Percentiles rank a stretch among this genome's conserved stretches.
Evolutionary conservation across 306 rosid species (phyloP).

Genomic region (Pterocarpus santalinus): DNA sequence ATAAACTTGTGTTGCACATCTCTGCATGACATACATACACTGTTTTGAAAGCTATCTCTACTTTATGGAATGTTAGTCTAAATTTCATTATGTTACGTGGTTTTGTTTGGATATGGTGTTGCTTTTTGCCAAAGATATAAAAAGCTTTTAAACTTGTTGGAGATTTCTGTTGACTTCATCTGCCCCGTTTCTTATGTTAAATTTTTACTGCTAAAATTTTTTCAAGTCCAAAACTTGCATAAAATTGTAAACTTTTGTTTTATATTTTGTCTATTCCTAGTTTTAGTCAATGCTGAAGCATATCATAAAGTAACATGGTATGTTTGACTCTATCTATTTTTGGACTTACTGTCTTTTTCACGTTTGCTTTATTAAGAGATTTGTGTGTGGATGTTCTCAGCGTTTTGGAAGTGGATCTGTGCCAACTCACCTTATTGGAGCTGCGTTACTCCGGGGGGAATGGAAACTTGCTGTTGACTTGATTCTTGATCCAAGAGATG

Average conservation of each 20-base stretch:
- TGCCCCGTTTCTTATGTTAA: slow-evolving; percentile 9
- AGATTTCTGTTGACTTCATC: slow-evolving; percentile 21
- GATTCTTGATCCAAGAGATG: slow-evolving; percentile 98
- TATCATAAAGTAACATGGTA: slow-evolving; percentile 4
- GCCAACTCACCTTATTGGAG: slow-evolving; percentile 88
- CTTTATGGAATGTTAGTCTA: background rate
- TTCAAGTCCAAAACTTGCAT: slow-evolving; percentile 8
- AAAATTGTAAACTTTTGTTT: slow-evolving; percentile 21
- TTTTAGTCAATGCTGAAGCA: background rate
- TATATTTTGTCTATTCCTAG: slow-evolving; percentile 3
- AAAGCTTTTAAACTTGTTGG: slow-evolving; percentile 14
- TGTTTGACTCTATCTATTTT: slow-evolving; percentile 24
- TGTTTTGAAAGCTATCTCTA: background rate
- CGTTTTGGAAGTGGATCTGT: slow-evolving; percentile 98
- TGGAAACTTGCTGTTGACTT: slow-evolving; percentile 80
- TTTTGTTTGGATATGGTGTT: background rate
- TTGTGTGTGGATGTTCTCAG: slow-evolving; percentile 57
- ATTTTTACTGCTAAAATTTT: slow-evolving; percentile 1
- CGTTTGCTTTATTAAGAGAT: slow-evolving; percentile 33
- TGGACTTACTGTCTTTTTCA: slow-evolving; percentile 2
- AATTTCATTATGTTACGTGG: background rate
- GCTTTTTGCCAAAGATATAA: background rate
- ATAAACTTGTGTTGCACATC: background rate
- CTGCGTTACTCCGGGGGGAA: slow-evolving; percentile 83
- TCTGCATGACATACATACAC: background rate